phyloP scores from a whole-genome alignment of 306 rosid genomes.

The Castanea crenata region DNA sequence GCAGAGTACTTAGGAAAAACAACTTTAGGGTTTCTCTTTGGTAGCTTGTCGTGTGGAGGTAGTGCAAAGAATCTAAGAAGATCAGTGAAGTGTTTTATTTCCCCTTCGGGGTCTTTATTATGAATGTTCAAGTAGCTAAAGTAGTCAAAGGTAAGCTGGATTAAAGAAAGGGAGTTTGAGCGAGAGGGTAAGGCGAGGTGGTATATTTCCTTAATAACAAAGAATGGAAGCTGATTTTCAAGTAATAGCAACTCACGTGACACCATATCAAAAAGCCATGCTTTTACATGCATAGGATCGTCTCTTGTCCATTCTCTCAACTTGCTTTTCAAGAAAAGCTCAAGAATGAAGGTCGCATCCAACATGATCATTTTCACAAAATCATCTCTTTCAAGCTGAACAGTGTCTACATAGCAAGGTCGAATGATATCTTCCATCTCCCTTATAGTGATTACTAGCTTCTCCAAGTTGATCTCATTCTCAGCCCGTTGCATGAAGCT shows the following conservation, averaged over 20 bases:
- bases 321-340: neutral
- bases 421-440: neutral
- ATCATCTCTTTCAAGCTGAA: neutral
- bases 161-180: neutral
- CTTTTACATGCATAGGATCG: rapidly evolving
- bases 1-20: no score
- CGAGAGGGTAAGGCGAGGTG: neutral
- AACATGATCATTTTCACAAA: slow-evolving; percentile 26
- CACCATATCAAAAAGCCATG: neutral
- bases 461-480: neutral
- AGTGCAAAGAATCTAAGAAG: slow-evolving; percentile 21
- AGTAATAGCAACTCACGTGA: slow-evolving; percentile 18
- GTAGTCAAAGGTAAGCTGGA: slow-evolving; percentile 9
- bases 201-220: slow-evolving; percentile 5
- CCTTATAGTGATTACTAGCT: neutral
- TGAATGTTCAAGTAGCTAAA: slow-evolving; percentile 6
- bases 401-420: slow-evolving; percentile 18
- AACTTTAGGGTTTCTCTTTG: rapidly evolving
- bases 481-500: neutral
- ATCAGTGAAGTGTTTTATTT: slow-evolving; percentile 37
- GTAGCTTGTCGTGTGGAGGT: neutral
- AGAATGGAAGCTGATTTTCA: slow-evolving; percentile 30
- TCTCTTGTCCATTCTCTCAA: neutral
- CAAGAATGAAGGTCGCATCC: slow-evolving; percentile 28
- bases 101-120: neutral